Base-by-base conservation (phyloP, 768 basidiomycete genomes). In the Lepiota brunneoincarnata region DNA sequence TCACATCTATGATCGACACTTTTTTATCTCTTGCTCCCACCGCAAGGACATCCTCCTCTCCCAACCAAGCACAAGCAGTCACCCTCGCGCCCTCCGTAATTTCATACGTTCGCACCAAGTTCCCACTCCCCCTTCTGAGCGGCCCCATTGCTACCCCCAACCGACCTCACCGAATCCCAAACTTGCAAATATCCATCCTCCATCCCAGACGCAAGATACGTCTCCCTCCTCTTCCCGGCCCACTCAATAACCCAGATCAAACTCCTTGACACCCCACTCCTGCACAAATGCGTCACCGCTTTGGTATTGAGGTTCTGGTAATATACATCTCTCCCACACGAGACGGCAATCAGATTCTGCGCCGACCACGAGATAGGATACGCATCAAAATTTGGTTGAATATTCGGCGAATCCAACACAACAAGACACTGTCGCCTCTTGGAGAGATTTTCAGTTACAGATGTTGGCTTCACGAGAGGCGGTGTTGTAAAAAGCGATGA, bases 1-100 rank as follows among this genome's bases (percentile, higher is more conserved):
- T 73, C 0, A 85, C 77, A 67, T 90, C 88, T 58, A 80, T 80
- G 56, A 87, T 78, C 54, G 79, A 77, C 52, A 92, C 83, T 24
- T 77, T 75, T 20, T 87, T 87, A 56, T 83, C 79, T 54, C 75
- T 69, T 57, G 81, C 78, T 2, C 88, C 88, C n/a, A 81, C 78
- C 23, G 80, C 78, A 10, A 91, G 68, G n/a, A 83, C 63, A 55
- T 82, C 79, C 2, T 73, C 73, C 53, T 79, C 53, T 9, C 74
- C 86, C 86, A 91, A 72, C 74, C 61, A 89, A 60, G 17, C 66
- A 37, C 41, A 43, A 28, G 47, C 26, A 23, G 48, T 52, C n/a
- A 65, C 51, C 38, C 54, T 61, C 6, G 52, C 56, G 6, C 59
- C 60, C 51, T 72, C 69, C 23, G 63, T 54, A 38, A 63, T 63